Conservation (phyloP, 352 stramenopile genomes). For the Phytophthora litchii region DNA sequence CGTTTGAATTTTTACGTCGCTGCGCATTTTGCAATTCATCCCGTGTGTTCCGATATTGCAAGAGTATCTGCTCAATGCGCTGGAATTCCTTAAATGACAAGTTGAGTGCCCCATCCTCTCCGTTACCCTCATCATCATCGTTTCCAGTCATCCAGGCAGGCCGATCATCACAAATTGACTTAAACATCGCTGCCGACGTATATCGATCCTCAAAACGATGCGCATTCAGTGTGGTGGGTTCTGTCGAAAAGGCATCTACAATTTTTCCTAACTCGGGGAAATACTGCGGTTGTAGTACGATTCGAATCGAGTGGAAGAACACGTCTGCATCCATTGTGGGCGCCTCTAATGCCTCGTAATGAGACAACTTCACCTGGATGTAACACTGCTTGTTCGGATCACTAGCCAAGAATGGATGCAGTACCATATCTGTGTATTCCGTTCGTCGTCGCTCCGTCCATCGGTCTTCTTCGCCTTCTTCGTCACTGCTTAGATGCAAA, state of each 20-base stretch:
- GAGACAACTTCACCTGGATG: constrained; percentile 83
- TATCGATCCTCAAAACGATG: constrained; percentile 33
- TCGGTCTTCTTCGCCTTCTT: constrained; percentile 45
- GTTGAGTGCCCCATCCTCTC: constrained; percentile 41
- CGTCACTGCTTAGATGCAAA: constrained; percentile 68
- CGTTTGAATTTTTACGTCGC: constrained; percentile 28
- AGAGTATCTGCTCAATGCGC: constrained; percentile 81
- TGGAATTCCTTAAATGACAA: constrained; percentile 85
- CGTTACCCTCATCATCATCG: constrained; percentile 43
- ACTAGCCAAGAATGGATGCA: constrained; percentile 74
- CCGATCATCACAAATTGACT: constrained; percentile 73
- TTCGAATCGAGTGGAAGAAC: constrained; percentile 82
- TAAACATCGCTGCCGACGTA: constrained; percentile 62
- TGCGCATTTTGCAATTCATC: constrained; percentile 56
- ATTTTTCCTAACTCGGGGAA: constrained; percentile 75
- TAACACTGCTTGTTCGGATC: constrained; percentile 73
- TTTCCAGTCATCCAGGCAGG: constrained; percentile 57
- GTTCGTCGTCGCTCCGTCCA: constrained; percentile 32
- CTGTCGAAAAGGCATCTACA: constrained; percentile 64
- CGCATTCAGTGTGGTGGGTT: constrained; percentile 21
- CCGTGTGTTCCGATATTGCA: constrained; percentile 81
- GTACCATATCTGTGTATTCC: constrained; percentile 47
- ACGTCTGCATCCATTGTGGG: constrained; percentile 79
- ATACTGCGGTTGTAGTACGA: constrained; percentile 83
- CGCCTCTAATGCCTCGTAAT: constrained; percentile 76